Conservation (phyloP, 2,329 filamentous ascomycete genomes). For the Fusarium globosum region DNA sequence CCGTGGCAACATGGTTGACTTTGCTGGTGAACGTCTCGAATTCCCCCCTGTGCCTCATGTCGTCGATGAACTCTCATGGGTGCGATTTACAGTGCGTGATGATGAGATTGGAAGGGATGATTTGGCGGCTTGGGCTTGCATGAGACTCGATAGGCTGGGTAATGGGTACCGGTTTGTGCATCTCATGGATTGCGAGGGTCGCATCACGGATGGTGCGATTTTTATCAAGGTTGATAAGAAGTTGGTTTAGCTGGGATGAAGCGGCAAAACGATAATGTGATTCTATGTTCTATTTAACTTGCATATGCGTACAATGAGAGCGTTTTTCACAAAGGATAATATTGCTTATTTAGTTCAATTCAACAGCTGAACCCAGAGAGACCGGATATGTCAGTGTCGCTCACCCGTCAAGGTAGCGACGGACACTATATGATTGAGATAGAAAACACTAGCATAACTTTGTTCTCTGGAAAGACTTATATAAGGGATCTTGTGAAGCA, state of each 20-base stretch:
- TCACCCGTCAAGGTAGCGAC: too few relatives aligned
- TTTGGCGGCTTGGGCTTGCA: conserved; percentile 88
- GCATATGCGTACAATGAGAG: conserved; percentile 1
- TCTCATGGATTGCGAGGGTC: conserved; percentile 76
- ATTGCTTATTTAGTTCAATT: background rate
- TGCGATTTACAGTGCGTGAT: conserved; percentile 88
- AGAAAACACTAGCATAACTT: too few relatives aligned
- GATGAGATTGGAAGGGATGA: conserved; percentile 83
- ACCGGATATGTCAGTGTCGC: too few relatives aligned
- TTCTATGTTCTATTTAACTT: background rate
- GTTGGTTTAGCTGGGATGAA: conserved; percentile 41
- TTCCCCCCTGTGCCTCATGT: conserved; percentile 68
- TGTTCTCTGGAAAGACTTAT: too few relatives aligned
- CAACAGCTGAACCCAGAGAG: too few relatives aligned
- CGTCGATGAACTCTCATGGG: conserved; percentile 76
- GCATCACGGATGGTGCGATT: conserved; percentile 73
- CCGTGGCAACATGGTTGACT: conserved; percentile 72
- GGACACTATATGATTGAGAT: background rate
- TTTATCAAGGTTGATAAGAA: conserved; percentile 79
- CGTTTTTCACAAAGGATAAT: background rate
- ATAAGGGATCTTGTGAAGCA: too few relatives aligned
- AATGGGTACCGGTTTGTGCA: conserved; percentile 82
- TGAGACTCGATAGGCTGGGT: conserved; percentile 83
- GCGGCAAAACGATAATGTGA: conserved; percentile 2
- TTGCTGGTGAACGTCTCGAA: conserved; percentile 65